Evolutionary conservation across 73 alveolate genomes (phyloP), one percentile per base, ranked within the genome.

Genomic region (Paramecium tetraurelia): DNA sequence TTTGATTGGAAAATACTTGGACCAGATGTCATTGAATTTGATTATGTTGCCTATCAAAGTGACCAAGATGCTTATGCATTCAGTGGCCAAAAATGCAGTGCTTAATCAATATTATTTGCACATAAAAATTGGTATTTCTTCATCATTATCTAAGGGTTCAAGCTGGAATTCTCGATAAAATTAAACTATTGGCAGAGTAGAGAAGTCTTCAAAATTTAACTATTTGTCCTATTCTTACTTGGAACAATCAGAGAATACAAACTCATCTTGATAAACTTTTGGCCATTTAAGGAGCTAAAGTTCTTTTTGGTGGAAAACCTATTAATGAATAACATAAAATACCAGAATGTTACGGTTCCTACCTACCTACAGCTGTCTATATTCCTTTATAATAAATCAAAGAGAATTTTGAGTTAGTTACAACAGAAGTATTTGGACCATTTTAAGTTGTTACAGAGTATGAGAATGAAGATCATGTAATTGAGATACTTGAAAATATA

Each of bases 1-100:
- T 97, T 95, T 90, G 99, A 97, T 92, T 97, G 99, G 99, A 96
- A 96, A 86, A 87, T 96, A 40, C 86, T 96, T 58, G 99, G 99
- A 36, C 99, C 99, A 11, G 99, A 96, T 95, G 96, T 93, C 3
- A 92, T 86, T 4, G 96, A 93, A 75, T 46, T 87, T 24, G 98
- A 95, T 36, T 95, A 95, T 75, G 97, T 96, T 71, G 98, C 99
- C 6, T 96, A 97, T 96, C 76, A 95, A 50, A 86, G 97, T 18
- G 99, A 97, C 58, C 95, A 97, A 24, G 99, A 97, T 85, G 99
- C 99, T 5, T 97, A 97, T 92, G 98, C 97, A n/a, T 92, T 86
- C 36, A 83, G 95, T 29, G 97, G 98, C 14, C 87, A 85, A 38
- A 97, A 97, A 71, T 97, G 99, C 97, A 95, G 98, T 12, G 99